Base-by-base conservation (phyloP, 208 protist genomes). In the Herpetomonas samuelpessoai region DNA sequence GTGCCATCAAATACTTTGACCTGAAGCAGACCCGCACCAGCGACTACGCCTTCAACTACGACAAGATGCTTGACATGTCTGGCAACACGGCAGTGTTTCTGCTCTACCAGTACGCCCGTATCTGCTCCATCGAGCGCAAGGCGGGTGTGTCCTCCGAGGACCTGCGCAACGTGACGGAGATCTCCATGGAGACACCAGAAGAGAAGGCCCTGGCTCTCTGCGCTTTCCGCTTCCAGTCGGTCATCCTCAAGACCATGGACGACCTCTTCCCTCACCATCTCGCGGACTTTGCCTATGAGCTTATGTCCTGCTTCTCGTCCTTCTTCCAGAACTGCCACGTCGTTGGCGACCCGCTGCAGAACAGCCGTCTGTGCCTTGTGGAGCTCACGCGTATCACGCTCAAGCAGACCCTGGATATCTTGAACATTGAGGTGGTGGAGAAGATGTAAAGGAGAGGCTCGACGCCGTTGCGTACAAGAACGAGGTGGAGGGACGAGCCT, bases 71-170 rank as follows among this genome's bases (percentile, higher is more conserved):
- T 27, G 84, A 93, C 47, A 71, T 98, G 68, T 87, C 88, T 27
- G 98, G 98, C 59, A 99, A 99, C 76, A 99, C 97, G 16, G 97
- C 96, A 28, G 84, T 97, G 14, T 99, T 98, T 63, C 80, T 99
- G 28, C 84, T 99, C 12, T 99, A 99, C 81, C 90, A 98, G 59
- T 98, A 98, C 75, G 96, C 96, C 14, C 94, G 98, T 61, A 97
- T 98, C 53, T 81, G 71, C 65, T 98, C 96, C 39, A 98, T 99
- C 74, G 71, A 88, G 68, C 85, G 86, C 60, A 96, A 96, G 85
- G 88, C 92, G 28, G 76, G 77, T 35, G 78, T 93, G 14, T 51
- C 51, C 26, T 74, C 77, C n/a, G 75, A 81, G 55, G 80, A 84
- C 48, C 62, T 93, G 49, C 50, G 84, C 48, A 44, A 68, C 46